phyloP scores from a whole-genome alignment of 2,329 filamentous ascomycete species.

The Diaporthe batatas region DNA sequence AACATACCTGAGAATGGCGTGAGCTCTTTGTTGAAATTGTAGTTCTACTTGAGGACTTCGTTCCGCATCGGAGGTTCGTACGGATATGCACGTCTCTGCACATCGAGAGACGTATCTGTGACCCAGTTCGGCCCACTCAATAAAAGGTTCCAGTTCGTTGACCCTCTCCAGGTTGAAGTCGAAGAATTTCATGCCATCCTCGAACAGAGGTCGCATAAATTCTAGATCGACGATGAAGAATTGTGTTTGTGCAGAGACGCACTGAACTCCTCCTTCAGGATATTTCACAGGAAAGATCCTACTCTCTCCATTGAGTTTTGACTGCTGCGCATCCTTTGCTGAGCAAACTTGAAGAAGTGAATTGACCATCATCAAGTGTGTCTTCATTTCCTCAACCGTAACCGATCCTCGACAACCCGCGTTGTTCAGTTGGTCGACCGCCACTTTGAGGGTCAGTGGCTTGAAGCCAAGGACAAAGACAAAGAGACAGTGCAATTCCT shows the following conservation, averaged over 20 bases:
- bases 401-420: slow-evolving; percentile 34
- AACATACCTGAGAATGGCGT: slow-evolving; percentile 51
- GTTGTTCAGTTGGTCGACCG: slow-evolving; percentile 49
- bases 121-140: slow-evolving; percentile 52
- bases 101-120: slow-evolving; percentile 50
- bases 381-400: slow-evolving; percentile 47
- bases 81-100: slow-evolving; percentile 53
- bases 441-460: slow-evolving; percentile 49
- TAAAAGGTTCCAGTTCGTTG: slow-evolving; percentile 47
- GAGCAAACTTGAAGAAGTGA: slow-evolving; percentile 46
- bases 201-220: slow-evolving; percentile 47
- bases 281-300: slow-evolving; percentile 48
- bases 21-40: slow-evolving; percentile 50
- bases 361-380: slow-evolving; percentile 51
- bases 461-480: slow-evolving; percentile 48
- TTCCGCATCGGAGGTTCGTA: slow-evolving; percentile 41
- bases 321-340: neutral
- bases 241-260: slow-evolving; percentile 33
- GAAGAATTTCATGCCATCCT: slow-evolving; percentile 48
- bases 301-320: slow-evolving; percentile 26
- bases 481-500: slow-evolving; percentile 36
- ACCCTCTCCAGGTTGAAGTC: slow-evolving; percentile 54
- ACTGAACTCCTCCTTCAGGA: slow-evolving; percentile 39
- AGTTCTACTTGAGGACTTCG: slow-evolving; percentile 45
- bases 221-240: slow-evolving; percentile 55